Percentiles rank a stretch among this genome's conserved stretches.
phyloP scores from a whole-genome alignment of 2,329 filamentous ascomycete species.

The Apiospora kogelbergensis region DNA sequence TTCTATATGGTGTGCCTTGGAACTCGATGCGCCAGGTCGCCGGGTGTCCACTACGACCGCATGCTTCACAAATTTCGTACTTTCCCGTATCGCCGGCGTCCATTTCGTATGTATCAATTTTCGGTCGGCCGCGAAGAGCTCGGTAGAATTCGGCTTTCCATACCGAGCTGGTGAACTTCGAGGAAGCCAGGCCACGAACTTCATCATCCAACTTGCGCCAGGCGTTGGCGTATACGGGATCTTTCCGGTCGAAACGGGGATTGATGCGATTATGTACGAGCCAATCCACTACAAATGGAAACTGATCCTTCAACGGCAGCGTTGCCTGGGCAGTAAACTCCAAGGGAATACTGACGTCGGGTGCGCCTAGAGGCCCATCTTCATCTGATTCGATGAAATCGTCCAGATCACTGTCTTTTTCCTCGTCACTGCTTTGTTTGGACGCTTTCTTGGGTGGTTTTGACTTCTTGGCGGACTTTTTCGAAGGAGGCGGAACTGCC shows the following conservation, averaged over 20 bases:
- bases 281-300: constrained; percentile 75
- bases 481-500: constrained; percentile 23
- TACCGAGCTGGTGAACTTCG: constrained; percentile 69
- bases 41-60: constrained; percentile 67
- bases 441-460: constrained; percentile 15
- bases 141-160: constrained; percentile 69
- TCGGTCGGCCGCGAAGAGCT: constrained; percentile 65
- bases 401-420: constrained; percentile 39
- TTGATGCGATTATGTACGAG: constrained; percentile 79
- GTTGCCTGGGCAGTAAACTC: constrained; percentile 67
- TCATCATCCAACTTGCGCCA: constrained; percentile 74
- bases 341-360: constrained; percentile 60
- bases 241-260: constrained; percentile 61
- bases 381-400: constrained; percentile 69
- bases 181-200: constrained; percentile 64
- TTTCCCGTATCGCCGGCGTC: constrained; percentile 36
- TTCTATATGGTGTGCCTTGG: constrained; percentile 64
- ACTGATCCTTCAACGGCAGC: constrained; percentile 70
- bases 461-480: constrained; percentile 9
- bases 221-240: constrained; percentile 65
- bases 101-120: constrained; percentile 51
- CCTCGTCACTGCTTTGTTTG: constrained; percentile 21
- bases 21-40: constrained; percentile 66
- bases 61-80: constrained; percentile 63
- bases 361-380: constrained; percentile 56